Base-by-base conservation (phyloP, 768 basidiomycete species). In the Amanita rimosa region DNA sequence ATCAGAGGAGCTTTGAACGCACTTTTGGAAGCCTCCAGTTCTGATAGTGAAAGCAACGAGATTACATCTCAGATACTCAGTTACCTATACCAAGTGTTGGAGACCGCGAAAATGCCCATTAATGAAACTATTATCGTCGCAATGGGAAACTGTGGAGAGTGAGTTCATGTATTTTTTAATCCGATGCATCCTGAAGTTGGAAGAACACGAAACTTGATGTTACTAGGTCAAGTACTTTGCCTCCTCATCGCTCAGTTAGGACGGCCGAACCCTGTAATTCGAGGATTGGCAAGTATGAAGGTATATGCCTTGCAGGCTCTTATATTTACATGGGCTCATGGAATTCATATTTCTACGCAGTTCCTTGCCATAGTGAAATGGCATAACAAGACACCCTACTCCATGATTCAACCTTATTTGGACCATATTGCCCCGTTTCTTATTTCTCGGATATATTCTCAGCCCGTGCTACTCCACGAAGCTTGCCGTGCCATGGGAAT, bases 211-310 rank as follows among this genome's bases (percentile, higher is more conserved):
- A 71, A 78, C 46, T 51, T 60, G 3, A 74, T 79, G 40, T 60
- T 82, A 24, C 63, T 89, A 17, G 74, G 78, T 16, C 76, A 76
- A 49, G 74, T 74, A 9, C 58, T 89, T 2, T 76, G 70, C 48
- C 72, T 80, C 44, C 62, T 92, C 3, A 72, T 89, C 16, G 71
- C 75, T 2, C 83, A 83, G 46, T 65, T 92, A 6, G 85, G 79
- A 1, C 72, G 79, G 51, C 61, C 68, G 29, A 92, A 87, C 53
- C 77, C 79, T 2, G 72, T 85, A 4, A 55, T 93, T 26, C 84
- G 76, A 61, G 83, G 83, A 19, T 69, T 72, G 13, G 85, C 85
- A 0, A 76, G 74, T 53, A 73, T 74, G 58, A 83, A 89, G 67
- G 88, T 81, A 55, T 44, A 52, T 35, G 57, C 56, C 3, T 24